A percentile compares a stretch with the other conserved stretches of the same genome.
These are phyloP conservation scores for Wickerhamomyces silvicola DNA, from an alignment of 805 yeast genomes.

Conservation along the genomic window DNA sequence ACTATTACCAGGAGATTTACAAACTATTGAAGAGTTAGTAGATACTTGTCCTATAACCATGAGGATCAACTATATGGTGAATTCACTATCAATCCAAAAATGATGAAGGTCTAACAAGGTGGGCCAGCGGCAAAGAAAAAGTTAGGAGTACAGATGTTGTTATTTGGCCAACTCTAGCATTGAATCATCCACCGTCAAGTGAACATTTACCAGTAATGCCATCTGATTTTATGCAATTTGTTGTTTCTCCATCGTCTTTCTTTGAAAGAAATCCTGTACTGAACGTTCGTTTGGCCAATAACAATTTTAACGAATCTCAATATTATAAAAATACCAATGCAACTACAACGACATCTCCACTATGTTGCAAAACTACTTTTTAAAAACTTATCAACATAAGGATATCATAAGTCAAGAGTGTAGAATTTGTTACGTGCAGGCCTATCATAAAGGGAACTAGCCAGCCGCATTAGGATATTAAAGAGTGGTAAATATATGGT, in stretches of 20 bases:
- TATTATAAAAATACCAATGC: constrained; percentile 29
- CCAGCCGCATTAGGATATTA: too few species aligned
- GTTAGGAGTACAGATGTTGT: constrained; percentile 73
- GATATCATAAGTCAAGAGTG: too few species aligned
- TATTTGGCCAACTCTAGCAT: constrained; percentile 76
- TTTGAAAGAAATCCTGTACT: constrained; percentile 73
- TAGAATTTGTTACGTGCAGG: too few species aligned
- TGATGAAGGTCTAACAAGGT: constrained; percentile 65
- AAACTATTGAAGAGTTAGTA: too few species aligned
- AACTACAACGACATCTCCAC: constrained; percentile 5
- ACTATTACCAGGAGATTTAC: constrained; percentile 57
- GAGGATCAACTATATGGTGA: constrained; percentile 75
- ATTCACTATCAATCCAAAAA: constrained; percentile 69
- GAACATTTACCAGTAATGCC: constrained; percentile 93
- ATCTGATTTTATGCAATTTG: constrained; percentile 66
- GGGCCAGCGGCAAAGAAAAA: constrained; percentile 61
- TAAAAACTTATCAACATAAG: too few species aligned
- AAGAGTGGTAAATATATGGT: too few species aligned
- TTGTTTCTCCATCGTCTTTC: constrained; percentile 66
- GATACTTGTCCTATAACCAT: too few species aligned
- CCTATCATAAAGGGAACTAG: too few species aligned
- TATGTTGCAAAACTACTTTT: constrained; percentile 3
- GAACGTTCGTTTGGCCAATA: constrained; percentile 67
- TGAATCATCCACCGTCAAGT: constrained; percentile 76
- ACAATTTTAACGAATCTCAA: constrained; percentile 59